phyloP scores from a whole-genome alignment of 495 filamentous ascomycete genomes.

The Annulohypoxylon nitens region DNA sequence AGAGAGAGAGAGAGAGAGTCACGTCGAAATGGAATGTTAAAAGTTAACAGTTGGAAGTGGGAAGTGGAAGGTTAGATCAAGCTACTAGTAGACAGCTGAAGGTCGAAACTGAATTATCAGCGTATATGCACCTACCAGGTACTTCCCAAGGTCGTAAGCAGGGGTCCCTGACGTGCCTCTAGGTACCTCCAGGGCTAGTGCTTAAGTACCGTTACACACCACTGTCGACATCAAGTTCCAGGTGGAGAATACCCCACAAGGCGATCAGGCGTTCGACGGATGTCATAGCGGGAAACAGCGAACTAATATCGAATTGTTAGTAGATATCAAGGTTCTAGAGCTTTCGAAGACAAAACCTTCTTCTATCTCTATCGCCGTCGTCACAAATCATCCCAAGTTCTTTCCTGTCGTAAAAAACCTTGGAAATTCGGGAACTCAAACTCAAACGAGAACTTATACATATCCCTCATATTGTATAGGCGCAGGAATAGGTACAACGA shows the following conservation, averaged over 20 bases:
- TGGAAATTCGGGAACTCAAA: too few relatives aligned
- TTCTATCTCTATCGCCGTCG: neutral
- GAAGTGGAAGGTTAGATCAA: neutral
- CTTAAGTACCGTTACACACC: too few relatives aligned
- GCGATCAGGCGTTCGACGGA: slow-evolving; percentile 3
- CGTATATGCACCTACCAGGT: neutral
- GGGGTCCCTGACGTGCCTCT: too few relatives aligned
- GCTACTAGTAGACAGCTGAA: too few relatives aligned
- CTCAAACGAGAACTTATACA: too few relatives aligned
- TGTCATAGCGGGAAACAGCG: neutral
- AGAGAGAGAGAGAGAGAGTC: slow-evolving; percentile 5
- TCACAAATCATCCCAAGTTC: neutral
- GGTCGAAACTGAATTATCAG: neutral
- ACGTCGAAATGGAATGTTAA: neutral
- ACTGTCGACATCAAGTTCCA: neutral
- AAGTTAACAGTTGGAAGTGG: slow-evolving; percentile 1
- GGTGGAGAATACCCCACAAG: neutral
- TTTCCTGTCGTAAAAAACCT: too few relatives aligned
- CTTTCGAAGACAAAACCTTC: slow-evolving; percentile 19
- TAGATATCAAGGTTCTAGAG: slow-evolving; percentile 26
- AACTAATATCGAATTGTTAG: slow-evolving; percentile 1
- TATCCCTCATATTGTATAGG: too few relatives aligned
- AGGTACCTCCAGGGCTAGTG: too few relatives aligned
- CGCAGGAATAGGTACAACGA: neutral
- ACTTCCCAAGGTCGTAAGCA: neutral